Evolutionary conservation across 306 rosid genomes (phyloP).

Genomic region (Rosa rugosa): DNA sequence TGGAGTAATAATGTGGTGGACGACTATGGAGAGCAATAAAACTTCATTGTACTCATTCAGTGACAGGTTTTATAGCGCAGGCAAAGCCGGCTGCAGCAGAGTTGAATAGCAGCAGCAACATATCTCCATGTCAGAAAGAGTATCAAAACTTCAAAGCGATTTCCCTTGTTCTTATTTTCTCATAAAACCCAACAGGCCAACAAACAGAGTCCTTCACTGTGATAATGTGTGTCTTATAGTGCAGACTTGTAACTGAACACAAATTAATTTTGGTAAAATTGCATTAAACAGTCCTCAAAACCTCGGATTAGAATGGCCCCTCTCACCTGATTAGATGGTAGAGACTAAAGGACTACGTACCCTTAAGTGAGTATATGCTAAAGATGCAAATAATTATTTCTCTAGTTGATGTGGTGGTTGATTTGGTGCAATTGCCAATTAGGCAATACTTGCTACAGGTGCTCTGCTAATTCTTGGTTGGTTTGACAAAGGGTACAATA

Average conservation of each 20-base stretch:
- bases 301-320: background rate
- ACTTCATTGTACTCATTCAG: background rate
- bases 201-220: background rate
- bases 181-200: background rate
- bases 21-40: background rate
- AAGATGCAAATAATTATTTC: background rate
- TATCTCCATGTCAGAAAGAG: conserved; percentile 11
- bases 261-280: background rate
- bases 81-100: conserved; percentile 4
- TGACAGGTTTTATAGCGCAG: background rate
- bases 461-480: background rate
- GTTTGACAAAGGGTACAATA: background rate
- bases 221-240: background rate
- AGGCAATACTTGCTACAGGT: conserved; percentile 2
- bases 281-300: background rate
- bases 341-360: background rate
- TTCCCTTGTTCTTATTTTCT: background rate
- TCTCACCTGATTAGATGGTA: background rate
- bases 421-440: background rate
- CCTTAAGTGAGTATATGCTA: background rate
- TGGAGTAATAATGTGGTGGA: background rate
- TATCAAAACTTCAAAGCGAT: background rate
- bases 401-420: background rate
- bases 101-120: conserved; percentile 1
- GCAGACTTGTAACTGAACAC: too few relatives aligned